Percentiles rank a stretch among this genome's conserved stretches.
phyloP scores from a whole-genome alignment of 2,329 filamentous ascomycete genomes.

The Pseudophaeomoniella oleicola region DNA sequence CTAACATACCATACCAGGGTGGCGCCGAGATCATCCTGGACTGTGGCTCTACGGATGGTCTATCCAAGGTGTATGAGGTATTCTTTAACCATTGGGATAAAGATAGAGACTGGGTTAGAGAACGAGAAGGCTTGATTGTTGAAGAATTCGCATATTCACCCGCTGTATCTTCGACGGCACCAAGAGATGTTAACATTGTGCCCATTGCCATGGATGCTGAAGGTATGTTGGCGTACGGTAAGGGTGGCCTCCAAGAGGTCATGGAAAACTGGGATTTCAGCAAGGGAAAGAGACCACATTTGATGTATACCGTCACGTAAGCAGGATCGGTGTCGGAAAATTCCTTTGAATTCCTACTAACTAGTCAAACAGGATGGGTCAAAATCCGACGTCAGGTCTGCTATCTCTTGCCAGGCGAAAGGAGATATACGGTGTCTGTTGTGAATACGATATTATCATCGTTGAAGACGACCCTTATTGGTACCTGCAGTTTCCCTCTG shows the following conservation, averaged over 20 bases:
- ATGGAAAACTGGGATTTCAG: constrained; percentile 67
- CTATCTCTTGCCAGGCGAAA: constrained; percentile 59
- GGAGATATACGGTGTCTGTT: constrained; percentile 67
- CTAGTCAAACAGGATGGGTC: constrained; percentile 73
- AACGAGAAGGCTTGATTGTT: constrained; percentile 62
- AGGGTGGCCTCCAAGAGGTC: constrained; percentile 62
- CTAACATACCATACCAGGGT: constrained; percentile 61
- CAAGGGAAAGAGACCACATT: constrained; percentile 60
- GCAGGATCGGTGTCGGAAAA: too few relatives aligned
- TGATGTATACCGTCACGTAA: constrained; percentile 84
- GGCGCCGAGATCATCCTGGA: constrained; percentile 68
- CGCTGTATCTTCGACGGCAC: constrained; percentile 51
- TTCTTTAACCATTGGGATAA: constrained; percentile 64
- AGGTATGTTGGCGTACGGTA: constrained; percentile 63
- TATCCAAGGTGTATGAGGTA: constrained; percentile 61
- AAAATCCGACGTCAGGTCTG: constrained; percentile 73
- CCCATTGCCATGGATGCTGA: constrained; percentile 62
- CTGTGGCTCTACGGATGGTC: constrained; percentile 73
- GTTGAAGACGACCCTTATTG: constrained; percentile 93
- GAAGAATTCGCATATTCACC: constrained; percentile 75
- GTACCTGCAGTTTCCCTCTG: constrained; percentile 79
- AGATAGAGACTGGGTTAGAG: constrained; percentile 48
- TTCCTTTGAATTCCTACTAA: too few relatives aligned
- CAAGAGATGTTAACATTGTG: constrained; percentile 57
- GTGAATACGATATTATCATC: constrained; percentile 77